Conservation (phyloP, 202 grass and related monocot species). For the Thinopyrum obtusiflorum region DNA sequence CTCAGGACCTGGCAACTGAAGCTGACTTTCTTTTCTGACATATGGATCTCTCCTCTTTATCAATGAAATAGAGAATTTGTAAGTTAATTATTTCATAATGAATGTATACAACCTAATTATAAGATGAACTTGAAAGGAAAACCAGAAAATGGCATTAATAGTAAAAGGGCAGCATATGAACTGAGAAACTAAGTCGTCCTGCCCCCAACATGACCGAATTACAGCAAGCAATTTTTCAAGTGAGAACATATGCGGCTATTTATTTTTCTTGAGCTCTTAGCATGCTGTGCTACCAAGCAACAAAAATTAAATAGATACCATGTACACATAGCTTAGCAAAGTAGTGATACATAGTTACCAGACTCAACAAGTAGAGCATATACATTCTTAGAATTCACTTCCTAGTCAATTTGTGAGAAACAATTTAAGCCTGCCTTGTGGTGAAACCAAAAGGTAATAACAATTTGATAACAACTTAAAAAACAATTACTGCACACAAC, state of each 20-base stretch:
- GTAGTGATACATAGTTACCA: background rate
- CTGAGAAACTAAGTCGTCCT: conserved; percentile 14
- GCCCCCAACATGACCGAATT: conserved; percentile 13
- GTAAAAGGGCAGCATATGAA: background rate
- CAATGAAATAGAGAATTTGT: conserved; percentile 77
- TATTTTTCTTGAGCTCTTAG: conserved; percentile 13
- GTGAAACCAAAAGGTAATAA: too few relatives aligned
- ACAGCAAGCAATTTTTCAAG: conserved; percentile 16
- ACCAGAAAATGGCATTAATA: conserved; percentile 28
- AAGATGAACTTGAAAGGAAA: conserved; percentile 12
- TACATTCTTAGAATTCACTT: conserved; percentile 95
- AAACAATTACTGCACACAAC: too few relatives aligned
- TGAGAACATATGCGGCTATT: background rate
- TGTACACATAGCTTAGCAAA: conserved; percentile 1
- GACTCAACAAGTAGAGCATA: conserved; percentile 11
- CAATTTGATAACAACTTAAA: too few relatives aligned
- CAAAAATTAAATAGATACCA: conserved; percentile 5
- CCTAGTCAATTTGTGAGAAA: conserved; percentile 91
- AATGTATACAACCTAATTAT: background rate
- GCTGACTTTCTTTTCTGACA: conserved; percentile 67
- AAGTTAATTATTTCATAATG: conserved; percentile 18
- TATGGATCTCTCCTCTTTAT: conserved; percentile 75
- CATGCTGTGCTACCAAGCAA: conserved; percentile 6
- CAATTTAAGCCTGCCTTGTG: too few relatives aligned
- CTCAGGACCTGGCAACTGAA: conserved; percentile 62